Percentiles rank a stretch among this genome's conserved stretches.
Conservation (phyloP, 129 eudicot species). For the Mikania micrantha region DNA sequence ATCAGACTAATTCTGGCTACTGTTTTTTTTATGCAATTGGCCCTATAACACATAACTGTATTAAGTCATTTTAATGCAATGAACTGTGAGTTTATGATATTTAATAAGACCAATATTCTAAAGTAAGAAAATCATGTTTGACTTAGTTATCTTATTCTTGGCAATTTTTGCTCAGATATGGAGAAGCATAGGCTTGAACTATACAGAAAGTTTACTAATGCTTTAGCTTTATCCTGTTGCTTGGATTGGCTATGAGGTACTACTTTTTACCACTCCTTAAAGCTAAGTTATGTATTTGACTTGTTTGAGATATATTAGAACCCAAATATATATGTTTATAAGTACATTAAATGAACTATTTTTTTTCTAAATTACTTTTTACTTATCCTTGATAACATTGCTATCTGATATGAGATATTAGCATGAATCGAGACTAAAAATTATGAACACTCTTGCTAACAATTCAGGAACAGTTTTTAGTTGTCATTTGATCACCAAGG, state of each 20-base stretch:
- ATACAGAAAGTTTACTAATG: constrained; percentile 76
- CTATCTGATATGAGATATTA: background rate
- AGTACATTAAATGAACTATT: no score
- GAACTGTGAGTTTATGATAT: background rate
- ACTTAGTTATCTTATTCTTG: constrained; percentile 7
- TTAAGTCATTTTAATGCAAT: background rate
- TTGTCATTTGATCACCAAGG: background rate
- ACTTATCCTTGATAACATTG: background rate
- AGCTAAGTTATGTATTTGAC: background rate
- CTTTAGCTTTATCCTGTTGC: constrained; percentile 87
- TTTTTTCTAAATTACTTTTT: background rate
- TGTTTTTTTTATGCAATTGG: no score
- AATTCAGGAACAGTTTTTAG: background rate
- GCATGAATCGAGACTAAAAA: background rate
- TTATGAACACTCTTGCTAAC: background rate
- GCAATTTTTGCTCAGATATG: constrained; percentile 43
- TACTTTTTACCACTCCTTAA: background rate
- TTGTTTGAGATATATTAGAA: background rate
- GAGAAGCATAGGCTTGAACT: constrained; percentile 88
- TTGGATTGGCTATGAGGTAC: constrained; percentile 94
- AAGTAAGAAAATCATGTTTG: constrained; percentile 1
- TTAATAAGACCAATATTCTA: background rate
- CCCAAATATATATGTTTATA: background rate
- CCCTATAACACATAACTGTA: no score
- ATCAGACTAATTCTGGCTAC: background rate